Percentiles rank a stretch among this genome's conserved stretches.
These are phyloP conservation scores for Tieghemostelium lacteum DNA, from an alignment of 78 protist species.

Conservation along the genomic window DNA sequence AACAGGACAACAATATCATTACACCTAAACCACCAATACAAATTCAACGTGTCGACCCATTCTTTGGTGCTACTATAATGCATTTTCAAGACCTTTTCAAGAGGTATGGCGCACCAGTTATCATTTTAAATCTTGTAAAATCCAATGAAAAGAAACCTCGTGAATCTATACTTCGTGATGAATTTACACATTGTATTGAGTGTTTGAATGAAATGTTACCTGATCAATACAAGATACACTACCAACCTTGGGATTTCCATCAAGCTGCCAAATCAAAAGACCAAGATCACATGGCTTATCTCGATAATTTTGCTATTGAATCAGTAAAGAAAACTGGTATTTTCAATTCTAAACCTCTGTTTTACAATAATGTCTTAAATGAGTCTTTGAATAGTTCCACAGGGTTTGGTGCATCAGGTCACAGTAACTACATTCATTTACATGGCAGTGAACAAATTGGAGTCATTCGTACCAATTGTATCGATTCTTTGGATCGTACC, in stretches of 20 bases:
- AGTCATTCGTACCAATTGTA: slow-evolving; percentile 96
- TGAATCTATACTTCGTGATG: slow-evolving; percentile 86
- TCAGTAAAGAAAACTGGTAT: slow-evolving; percentile 58
- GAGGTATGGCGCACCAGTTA: slow-evolving; percentile 91
- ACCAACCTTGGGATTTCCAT: slow-evolving; percentile 87
- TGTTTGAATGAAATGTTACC: slow-evolving; percentile 86
- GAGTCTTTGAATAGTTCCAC: slow-evolving; percentile 4
- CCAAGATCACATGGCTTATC: slow-evolving; percentile 75
- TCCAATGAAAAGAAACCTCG: slow-evolving; percentile 93
- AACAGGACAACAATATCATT: slow-evolving; percentile 87
- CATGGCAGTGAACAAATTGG: slow-evolving; percentile 86
- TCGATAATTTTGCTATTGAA: slow-evolving; percentile 60
- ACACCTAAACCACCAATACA: slow-evolving; percentile 85
- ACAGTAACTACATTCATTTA: not conserved
- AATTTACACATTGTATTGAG: slow-evolving; percentile 73
- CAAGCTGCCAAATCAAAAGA: slow-evolving; percentile 74
- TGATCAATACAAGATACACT: slow-evolving; percentile 36
- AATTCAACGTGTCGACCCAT: slow-evolving; percentile 90
- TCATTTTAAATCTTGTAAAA: slow-evolving; percentile 91
- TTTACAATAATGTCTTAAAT: slow-evolving; percentile 12
- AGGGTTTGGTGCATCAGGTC: not conserved
- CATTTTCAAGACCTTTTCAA: slow-evolving; percentile 92
- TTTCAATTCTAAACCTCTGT: slow-evolving; percentile 20
- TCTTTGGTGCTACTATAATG: slow-evolving; percentile 81
- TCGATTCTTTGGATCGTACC: slow-evolving; percentile 99